These are phyloP conservation scores for Sporothrix luriei DNA, from an alignment of 2,329 filamentous ascomycete genomes.

Conservation along the genomic window DNA sequence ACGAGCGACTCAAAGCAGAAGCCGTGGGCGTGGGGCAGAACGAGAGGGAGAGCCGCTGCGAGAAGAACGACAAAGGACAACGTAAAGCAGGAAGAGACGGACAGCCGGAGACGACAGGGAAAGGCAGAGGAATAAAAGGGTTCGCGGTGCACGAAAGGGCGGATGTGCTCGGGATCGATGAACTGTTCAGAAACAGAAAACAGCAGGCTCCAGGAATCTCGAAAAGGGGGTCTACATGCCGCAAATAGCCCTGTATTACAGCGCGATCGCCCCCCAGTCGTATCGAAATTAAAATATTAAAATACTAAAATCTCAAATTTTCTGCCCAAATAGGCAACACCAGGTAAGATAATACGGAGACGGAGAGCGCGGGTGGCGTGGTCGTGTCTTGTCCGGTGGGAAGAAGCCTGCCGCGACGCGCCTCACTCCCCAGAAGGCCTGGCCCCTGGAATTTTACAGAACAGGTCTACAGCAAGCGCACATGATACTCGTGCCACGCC, in stretches of 20 bases:
- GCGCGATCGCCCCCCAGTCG: conserved; percentile 12
- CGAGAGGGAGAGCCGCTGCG: background rate
- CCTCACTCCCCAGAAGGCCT: background rate
- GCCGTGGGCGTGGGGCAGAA: background rate
- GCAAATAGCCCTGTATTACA: background rate
- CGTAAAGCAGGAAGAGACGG: no score
- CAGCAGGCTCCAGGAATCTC: conserved; percentile 3
- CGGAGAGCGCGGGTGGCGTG: conserved; percentile 11
- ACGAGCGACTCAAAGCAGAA: background rate
- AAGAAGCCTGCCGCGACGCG: conserved; percentile 17
- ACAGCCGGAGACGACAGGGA: no score
- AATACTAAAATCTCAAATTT: conserved; percentile 12
- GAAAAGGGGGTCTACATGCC: conserved; percentile 12
- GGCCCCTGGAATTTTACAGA: background rate
- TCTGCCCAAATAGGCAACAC: conserved; percentile 18
- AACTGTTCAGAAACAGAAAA: conserved; percentile 1
- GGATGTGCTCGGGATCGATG: conserved; percentile 16
- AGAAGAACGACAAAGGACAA: background rate
- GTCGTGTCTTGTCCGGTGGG: conserved; percentile 13
- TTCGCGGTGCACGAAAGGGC: conserved; percentile 7
- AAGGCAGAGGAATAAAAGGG: background rate
- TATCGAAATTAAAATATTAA: background rate
- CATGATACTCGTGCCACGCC: no score
- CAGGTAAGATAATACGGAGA: background rate
- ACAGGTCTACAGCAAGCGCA: background rate